These are phyloP conservation scores for Sungouiozyma ichnusensis DNA, from an alignment of 805 yeast species.

Conservation along the genomic window DNA sequence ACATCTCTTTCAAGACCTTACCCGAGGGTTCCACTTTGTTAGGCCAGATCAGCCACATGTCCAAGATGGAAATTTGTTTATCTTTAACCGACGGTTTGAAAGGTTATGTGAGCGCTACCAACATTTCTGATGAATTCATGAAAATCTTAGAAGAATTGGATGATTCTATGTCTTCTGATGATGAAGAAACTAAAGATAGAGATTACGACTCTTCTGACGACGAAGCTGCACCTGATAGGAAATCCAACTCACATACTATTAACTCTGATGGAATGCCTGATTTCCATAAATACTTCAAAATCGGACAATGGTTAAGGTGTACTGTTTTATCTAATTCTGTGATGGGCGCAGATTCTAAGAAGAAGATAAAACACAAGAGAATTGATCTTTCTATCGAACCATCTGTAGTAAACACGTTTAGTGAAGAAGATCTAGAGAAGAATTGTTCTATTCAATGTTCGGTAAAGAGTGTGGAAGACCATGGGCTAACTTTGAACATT, in stretches of 20 bases:
- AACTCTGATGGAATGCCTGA: conserved; percentile 41
- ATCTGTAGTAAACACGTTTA: conserved; percentile 52
- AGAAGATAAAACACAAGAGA: conserved; percentile 41
- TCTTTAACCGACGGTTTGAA: conserved; percentile 70
- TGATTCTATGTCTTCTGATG: conserved; percentile 35
- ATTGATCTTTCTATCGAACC: conserved; percentile 71
- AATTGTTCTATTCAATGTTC: conserved; percentile 59
- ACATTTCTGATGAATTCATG: conserved; percentile 56
- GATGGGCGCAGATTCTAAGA: conserved; percentile 29
- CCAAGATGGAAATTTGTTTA: conserved; percentile 52
- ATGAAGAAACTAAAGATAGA: conserved; percentile 33
- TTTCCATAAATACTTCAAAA: conserved; percentile 40
- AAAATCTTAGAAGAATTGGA: conserved; percentile 46
- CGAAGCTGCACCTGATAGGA: conserved; percentile 17
- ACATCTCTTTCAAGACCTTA: conserved; percentile 49
- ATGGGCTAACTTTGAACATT: conserved; percentile 68
- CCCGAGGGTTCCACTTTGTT: conserved; percentile 63
- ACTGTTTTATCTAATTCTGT: conserved; percentile 48
- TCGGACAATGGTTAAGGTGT: conserved; percentile 86
- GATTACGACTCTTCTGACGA: conserved; percentile 24
- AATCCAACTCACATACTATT: not conserved
- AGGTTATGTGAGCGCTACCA: conserved; percentile 70
- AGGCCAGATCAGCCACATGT: conserved; percentile 62
- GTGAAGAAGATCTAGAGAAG: conserved; percentile 58
- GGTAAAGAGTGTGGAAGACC: conserved; percentile 79